phyloP scores from a whole-genome alignment of 208 protist genomes.

The Trichomonas vaginalis region DNA sequence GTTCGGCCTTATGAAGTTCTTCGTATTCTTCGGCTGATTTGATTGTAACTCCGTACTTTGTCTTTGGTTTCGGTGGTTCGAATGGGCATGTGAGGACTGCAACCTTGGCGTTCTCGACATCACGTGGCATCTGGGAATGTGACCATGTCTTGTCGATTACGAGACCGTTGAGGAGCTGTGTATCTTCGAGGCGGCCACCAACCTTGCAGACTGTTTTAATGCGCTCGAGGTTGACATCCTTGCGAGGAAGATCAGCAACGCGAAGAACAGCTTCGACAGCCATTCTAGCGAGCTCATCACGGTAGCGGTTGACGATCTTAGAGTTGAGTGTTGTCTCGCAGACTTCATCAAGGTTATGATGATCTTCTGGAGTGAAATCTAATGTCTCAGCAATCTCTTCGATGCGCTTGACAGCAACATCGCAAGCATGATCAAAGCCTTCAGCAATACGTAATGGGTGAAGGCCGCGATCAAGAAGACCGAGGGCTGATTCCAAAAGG shows the following conservation, averaged over 20 bases:
- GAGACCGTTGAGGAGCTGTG: slow-evolving; percentile 84
- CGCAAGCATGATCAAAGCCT: slow-evolving; percentile 86
- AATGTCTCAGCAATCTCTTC: slow-evolving; percentile 61
- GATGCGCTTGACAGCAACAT: slow-evolving; percentile 73
- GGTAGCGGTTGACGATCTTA: not conserved
- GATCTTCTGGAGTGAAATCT: slow-evolving; percentile 47
- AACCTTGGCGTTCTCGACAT: slow-evolving; percentile 87
- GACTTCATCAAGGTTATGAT: slow-evolving; percentile 71
- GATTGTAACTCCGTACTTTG: slow-evolving; percentile 93
- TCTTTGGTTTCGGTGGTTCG: slow-evolving; percentile 99
- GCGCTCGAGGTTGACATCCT: slow-evolving; percentile 97
- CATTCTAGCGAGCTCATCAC: slow-evolving; percentile 47
- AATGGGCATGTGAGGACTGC: slow-evolving; percentile 98
- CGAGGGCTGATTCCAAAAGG: slow-evolving; percentile 82
- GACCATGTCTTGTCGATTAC: slow-evolving; percentile 96
- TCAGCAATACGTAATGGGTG: slow-evolving; percentile 93
- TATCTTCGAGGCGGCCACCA: slow-evolving; percentile 88
- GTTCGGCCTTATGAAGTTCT: slow-evolving; percentile 78
- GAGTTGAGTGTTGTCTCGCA: slow-evolving; percentile 88
- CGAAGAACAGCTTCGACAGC: slow-evolving; percentile 90
- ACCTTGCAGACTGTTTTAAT: slow-evolving; percentile 94
- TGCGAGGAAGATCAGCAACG: slow-evolving; percentile 90
- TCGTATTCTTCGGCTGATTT: slow-evolving; percentile 43
- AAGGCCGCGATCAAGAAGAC: slow-evolving; percentile 86
- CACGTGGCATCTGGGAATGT: slow-evolving; percentile 73